phyloP scores from a whole-genome alignment of 495 filamentous ascomycete species.

The Penicillium coffeae region DNA sequence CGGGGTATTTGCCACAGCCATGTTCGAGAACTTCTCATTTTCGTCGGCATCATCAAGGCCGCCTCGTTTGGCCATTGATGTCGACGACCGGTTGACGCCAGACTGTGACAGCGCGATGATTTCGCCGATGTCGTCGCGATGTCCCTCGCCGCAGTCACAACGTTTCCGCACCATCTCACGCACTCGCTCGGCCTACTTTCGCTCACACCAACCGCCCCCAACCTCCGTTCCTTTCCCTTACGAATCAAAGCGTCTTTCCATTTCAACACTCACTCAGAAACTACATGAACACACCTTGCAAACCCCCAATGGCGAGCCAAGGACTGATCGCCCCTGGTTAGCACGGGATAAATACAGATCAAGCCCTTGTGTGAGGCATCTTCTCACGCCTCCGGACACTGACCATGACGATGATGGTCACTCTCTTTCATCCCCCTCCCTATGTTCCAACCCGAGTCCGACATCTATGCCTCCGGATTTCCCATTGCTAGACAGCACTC shows the following conservation, averaged over 20 bases:
- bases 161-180: constrained; percentile 34
- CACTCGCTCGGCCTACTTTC: constrained; percentile 34
- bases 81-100: constrained; percentile 37
- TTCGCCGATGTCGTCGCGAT: constrained; percentile 45
- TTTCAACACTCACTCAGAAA: constrained; percentile 42
- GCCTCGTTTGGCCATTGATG: constrained; percentile 30
- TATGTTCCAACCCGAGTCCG: constrained; percentile 33
- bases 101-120: constrained; percentile 39
- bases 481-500: constrained; percentile 9
- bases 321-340: constrained; percentile 4
- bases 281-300: constrained; percentile 44
- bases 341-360: constrained; percentile 4
- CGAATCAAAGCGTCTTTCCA: constrained; percentile 40
- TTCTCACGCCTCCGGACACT: constrained; percentile 43
- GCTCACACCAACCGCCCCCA: constrained; percentile 33
- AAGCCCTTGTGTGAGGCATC: constrained; percentile 25
- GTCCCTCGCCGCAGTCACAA: constrained; percentile 41
- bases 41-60: constrained; percentile 38
- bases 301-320: constrained; percentile 11
- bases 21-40: constrained; percentile 50
- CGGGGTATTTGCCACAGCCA: constrained; percentile 16
- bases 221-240: constrained; percentile 45
- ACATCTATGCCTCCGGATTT: constrained; percentile 32
- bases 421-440: constrained; percentile 23
- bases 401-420: constrained; percentile 40